Conservation (phyloP, 306 rosid species). For the Crotalaria pallida region DNA sequence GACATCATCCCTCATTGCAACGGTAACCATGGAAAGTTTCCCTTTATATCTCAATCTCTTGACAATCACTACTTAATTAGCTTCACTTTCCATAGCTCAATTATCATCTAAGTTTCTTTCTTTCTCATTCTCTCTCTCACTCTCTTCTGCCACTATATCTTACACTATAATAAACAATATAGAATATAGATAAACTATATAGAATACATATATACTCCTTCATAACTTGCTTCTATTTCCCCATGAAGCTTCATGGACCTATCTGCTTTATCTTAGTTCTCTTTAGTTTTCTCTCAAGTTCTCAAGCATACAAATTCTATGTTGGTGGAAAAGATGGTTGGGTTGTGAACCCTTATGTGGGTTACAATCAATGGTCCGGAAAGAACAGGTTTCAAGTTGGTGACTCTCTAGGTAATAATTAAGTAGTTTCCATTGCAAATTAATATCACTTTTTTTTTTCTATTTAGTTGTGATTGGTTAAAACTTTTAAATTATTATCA, state of each 20-base stretch:
- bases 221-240: not conserved
- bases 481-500: not conserved
- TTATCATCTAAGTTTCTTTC: not conserved
- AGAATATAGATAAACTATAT: not conserved
- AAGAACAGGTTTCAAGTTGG: conserved; percentile 56
- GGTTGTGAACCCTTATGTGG: conserved; percentile 62
- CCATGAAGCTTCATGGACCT: conserved; percentile 39
- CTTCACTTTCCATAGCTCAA: not conserved
- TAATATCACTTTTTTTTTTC: not conserved
- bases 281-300: conserved; percentile 19
- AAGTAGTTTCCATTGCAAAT: conserved; percentile 1
- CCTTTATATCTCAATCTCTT: conserved; percentile 18
- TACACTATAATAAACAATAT: not conserved
- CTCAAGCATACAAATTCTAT: conserved; percentile 39
- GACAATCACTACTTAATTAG: not conserved
- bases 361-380: conserved; percentile 49
- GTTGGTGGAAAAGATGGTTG: conserved; percentile 78
- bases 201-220: not conserved
- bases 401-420: conserved; percentile 70
- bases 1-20: conserved; percentile 15
- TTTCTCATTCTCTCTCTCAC: not conserved
- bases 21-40: conserved; percentile 16
- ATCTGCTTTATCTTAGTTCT: conserved; percentile 20
- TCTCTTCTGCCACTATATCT: not conserved
- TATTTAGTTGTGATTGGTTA: not conserved